Conservation (phyloP, 345 rosid species). For the Aurinia saxatilis region DNA sequence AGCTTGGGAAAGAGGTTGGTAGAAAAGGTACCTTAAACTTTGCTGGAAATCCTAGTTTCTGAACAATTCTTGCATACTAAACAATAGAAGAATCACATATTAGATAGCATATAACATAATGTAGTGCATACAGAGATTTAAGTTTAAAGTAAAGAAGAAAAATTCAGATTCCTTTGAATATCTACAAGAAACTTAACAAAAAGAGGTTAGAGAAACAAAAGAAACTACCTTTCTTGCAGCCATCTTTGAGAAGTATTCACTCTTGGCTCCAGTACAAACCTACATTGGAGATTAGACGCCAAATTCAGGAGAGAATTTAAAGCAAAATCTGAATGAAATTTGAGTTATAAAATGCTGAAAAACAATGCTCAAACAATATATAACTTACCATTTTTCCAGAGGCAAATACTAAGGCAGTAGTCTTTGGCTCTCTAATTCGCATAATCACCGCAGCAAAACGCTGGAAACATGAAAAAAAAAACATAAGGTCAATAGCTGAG, state of each 20-base stretch:
- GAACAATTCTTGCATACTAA: constrained; percentile 71
- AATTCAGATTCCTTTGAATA: neutral
- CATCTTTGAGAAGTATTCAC: constrained; percentile 62
- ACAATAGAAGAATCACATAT: neutral
- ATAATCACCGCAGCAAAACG: constrained; percentile 83
- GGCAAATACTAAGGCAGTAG: constrained; percentile 65
- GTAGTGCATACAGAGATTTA: neutral
- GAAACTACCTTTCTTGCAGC: constrained; percentile 53
- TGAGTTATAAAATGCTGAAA: neutral
- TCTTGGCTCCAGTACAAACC: constrained; percentile 95
- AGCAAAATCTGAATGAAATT: neutral
- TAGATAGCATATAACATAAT: neutral
- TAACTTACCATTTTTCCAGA: constrained; percentile 39
- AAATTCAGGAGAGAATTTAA: neutral
- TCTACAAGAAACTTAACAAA: neutral
- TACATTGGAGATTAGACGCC: neutral
- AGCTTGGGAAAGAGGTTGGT: neutral
- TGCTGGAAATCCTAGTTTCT: constrained; percentile 80
- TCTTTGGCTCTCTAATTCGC: constrained; percentile 75
- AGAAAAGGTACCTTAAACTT: constrained; percentile 43
- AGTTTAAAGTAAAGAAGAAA: neutral
- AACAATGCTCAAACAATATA: neutral
- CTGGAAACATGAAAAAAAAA: constrained; percentile 25
- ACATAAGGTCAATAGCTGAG: neutral
- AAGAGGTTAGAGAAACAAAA: neutral